phyloP scores from a whole-genome alignment of 371 early-diverging fungal species.

The Nematocida sp. region DNA sequence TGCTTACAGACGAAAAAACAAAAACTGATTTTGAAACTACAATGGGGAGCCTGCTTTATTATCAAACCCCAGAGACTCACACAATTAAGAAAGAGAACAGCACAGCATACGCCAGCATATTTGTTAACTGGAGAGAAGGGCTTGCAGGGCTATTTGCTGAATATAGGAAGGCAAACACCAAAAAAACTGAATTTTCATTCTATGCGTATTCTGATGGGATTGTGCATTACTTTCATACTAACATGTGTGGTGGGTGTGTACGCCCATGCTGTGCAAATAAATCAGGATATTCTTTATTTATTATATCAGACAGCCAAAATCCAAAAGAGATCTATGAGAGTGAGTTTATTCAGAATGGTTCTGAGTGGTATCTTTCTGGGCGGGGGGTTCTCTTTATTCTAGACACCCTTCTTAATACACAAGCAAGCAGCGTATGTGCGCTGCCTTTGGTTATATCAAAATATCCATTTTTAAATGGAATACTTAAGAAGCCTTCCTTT shows the following conservation, averaged over 20 bases:
- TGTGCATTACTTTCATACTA: conserved; percentile 39
- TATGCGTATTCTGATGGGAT: conserved; percentile 18
- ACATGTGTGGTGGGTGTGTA: conserved; percentile 1
- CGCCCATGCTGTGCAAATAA: conserved; percentile 19
- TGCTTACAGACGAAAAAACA: background rate
- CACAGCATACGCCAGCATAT: conserved; percentile 3
- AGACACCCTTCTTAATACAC: conserved; percentile 30
- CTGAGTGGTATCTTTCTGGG: conserved; percentile 10
- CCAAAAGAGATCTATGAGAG: background rate
- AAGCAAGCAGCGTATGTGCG: conserved; percentile 24
- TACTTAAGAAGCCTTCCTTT: conserved; percentile 15
- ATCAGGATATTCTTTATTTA: conserved; percentile 8
- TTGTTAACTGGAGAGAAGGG: conserved; percentile 46
- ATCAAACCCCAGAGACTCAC: conserved; percentile 49
- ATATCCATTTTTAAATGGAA: conserved; percentile 26
- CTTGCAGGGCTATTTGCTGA: conserved; percentile 26
- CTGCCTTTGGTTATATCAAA: conserved; percentile 47
- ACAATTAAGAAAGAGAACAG: conserved; percentile 16
- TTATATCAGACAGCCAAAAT: background rate
- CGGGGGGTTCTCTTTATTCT: conserved; percentile 46
- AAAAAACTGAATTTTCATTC: conserved; percentile 35
- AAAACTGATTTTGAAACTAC: conserved; percentile 20
- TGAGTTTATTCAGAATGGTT: background rate
- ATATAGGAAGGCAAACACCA: conserved; percentile 12
- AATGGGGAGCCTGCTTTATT: conserved; percentile 16